Conservation (phyloP, 768 basidiomycete species). For the Russula earlei region DNA sequence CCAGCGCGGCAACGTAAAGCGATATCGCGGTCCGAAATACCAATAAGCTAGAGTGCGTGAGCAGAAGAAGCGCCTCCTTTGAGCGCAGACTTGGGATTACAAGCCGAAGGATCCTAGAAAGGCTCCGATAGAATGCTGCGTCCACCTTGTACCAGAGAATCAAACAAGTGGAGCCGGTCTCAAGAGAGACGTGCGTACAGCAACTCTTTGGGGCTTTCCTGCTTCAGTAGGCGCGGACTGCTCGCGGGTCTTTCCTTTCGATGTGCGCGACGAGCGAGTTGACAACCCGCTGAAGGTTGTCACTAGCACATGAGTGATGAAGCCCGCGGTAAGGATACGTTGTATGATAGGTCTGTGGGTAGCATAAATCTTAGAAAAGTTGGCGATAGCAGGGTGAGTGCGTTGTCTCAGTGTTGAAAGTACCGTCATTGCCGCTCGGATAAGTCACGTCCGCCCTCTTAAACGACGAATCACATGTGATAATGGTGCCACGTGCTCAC, state of each 20-base stretch:
- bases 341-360: constrained; percentile 64
- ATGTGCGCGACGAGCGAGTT: constrained; percentile 30
- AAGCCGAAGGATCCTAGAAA: constrained; percentile 70
- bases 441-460: no score
- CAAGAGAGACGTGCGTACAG: constrained; percentile 37
- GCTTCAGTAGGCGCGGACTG: constrained; percentile 27
- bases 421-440: constrained; percentile 23
- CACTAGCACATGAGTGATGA: constrained; percentile 61
- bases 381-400: constrained; percentile 32
- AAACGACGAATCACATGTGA: constrained; percentile 8
- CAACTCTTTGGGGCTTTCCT: constrained; percentile 50
- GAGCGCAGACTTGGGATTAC: constrained; percentile 80
- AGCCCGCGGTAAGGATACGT: constrained; percentile 54
- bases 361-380: constrained; percentile 45
- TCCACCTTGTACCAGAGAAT: constrained; percentile 52
- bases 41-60: constrained; percentile 83
- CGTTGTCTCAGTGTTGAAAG: constrained; percentile 25
- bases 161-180: background rate
- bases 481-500: background rate
- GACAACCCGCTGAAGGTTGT: constrained; percentile 52
- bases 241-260: constrained; percentile 30
- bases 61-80: constrained; percentile 79
- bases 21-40: constrained; percentile 87
- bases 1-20: constrained; percentile 87
- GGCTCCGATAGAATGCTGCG: constrained; percentile 77